Base-by-base conservation (phyloP, 2,329 filamentous ascomycete species). In the Ramularia endophylla region DNA sequence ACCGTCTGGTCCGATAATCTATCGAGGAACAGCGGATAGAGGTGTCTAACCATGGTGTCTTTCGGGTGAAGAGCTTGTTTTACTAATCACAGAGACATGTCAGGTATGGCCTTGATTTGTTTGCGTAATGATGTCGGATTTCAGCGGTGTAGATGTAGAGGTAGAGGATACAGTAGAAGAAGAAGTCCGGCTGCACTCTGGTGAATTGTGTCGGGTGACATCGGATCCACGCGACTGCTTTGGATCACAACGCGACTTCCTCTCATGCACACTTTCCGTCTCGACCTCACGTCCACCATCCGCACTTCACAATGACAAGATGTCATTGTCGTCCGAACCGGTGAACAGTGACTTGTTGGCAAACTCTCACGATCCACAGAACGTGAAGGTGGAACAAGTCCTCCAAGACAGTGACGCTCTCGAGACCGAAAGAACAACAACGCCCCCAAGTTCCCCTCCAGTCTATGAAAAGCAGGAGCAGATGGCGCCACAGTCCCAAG, bases 11-110 rank as follows among this genome's bases (percentile, higher is more conserved):
- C 27, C 33, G 28, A 35, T 48, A 50, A 42, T 51, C 51, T 50
- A 44, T 55, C 51, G 28, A 52, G 49, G 40, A 50, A 51, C 31
- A 48, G 51, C 39, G 51, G 46, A 20, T 40, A 47, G 27, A 43
- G 49, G 20, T 38, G 43, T 27, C 29, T 40, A 39, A 50, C 43
- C 49, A 52, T 50, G 40, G 32, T 52, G 47, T 19, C 40, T 25
- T 6, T 25, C 22, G 11, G 22, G 11, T 25, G 22, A 25, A 11
- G 6, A 6, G 11, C 6, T 6, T 25, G 22, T 6, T 6, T 25
- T 6, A 25, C 22, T 25, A 25, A 6, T 25, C 11, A 25, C 22
- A 25, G 11, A 6, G 22, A 25, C 22, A 25, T 25, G 22, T 25
- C 22, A 25, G 22, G 6, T 25, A 6, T 25, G 22, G 6, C 6